phyloP scores from a whole-genome alignment of 2,329 filamentous ascomycete genomes.

The Neofusicoccum parvum region DNA sequence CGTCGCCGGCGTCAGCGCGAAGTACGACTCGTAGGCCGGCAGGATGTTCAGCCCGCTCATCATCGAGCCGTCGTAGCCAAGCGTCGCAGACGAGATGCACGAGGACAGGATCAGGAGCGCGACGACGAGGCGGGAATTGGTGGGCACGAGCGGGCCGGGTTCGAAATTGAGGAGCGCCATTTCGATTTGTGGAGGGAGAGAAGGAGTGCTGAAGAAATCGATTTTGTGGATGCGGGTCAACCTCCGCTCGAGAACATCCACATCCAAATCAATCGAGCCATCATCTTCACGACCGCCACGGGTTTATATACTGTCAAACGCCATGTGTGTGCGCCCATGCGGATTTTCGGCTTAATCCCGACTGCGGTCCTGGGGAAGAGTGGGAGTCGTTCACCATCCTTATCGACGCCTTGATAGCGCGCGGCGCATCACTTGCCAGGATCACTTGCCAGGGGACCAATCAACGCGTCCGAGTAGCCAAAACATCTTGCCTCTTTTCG shows the following conservation, averaged over 20 bases:
- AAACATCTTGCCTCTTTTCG: background rate
- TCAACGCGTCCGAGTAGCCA: background rate
- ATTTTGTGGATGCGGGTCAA: no score
- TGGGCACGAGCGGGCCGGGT: background rate
- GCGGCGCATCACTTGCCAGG: background rate
- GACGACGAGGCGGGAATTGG: background rate
- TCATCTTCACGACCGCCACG: no score
- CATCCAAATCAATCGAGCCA: no score
- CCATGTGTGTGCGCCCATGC: no score
- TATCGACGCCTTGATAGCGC: slow-evolving; percentile 2
- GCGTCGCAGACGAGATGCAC: slow-evolving; percentile 9
- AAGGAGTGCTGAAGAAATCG: no score
- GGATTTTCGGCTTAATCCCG: no score
- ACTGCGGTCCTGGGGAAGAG: background rate
- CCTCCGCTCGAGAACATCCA: background rate
- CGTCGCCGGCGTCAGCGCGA: slow-evolving; percentile 55
- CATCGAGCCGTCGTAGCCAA: slow-evolving; percentile 50
- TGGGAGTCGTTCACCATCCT: background rate
- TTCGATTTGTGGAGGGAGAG: no score
- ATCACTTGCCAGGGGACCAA: background rate
- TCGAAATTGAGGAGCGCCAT: slow-evolving; percentile 1
- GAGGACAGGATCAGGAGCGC: background rate
- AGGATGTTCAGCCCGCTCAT: slow-evolving; percentile 62
- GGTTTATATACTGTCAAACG: background rate
- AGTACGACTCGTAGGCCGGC: slow-evolving; percentile 59